These are phyloP conservation scores for Stylonectria norvegica DNA, from an alignment of 2,329 filamentous ascomycete genomes.

Conservation along the genomic window DNA sequence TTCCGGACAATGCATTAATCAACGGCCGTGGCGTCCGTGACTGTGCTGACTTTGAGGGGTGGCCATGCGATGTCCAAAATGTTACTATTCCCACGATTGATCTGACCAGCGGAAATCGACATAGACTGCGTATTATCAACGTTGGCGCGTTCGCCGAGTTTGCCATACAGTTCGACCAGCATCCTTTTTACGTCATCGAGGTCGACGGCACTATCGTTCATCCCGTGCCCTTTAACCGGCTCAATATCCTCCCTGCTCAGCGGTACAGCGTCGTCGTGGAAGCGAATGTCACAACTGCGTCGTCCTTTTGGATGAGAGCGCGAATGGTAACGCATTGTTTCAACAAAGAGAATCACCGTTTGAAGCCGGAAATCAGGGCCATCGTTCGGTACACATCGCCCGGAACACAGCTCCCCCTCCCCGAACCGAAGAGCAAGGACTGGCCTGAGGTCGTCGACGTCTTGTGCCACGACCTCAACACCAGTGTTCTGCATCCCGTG, in stretches of 20 bases:
- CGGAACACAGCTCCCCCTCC: accelerated
- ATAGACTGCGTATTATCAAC: constrained; percentile 67
- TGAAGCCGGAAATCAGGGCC: constrained; percentile 30
- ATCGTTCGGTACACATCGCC: constrained; percentile 30
- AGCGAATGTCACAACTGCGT: constrained; percentile 50
- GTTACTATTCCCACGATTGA: constrained; percentile 40
- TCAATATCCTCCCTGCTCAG: constrained; percentile 68
- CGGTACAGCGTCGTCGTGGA: constrained; percentile 66
- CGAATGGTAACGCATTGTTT: constrained; percentile 42
- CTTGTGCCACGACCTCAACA: constrained; percentile 53
- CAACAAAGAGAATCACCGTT: constrained; percentile 27
- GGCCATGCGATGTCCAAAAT: constrained; percentile 44
- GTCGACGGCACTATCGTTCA: constrained; percentile 67
- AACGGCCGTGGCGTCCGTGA: constrained; percentile 48
- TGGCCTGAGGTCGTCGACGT: constrained; percentile 48
- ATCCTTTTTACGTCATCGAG: constrained; percentile 62
- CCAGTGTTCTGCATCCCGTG: constrained; percentile 41
- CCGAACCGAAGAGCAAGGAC: constrained; percentile 39
- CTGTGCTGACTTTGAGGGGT: constrained; percentile 34
- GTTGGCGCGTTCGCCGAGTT: constrained; percentile 69
- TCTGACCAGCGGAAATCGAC: constrained; percentile 52
- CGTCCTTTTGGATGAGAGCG: constrained; percentile 63
- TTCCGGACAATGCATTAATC: constrained; percentile 62
- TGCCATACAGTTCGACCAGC: constrained; percentile 67
- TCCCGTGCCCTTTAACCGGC: constrained; percentile 53